Base-by-base conservation (phyloP, 1,284 basidiomycete genomes). In the Volvariella volvacea region DNA sequence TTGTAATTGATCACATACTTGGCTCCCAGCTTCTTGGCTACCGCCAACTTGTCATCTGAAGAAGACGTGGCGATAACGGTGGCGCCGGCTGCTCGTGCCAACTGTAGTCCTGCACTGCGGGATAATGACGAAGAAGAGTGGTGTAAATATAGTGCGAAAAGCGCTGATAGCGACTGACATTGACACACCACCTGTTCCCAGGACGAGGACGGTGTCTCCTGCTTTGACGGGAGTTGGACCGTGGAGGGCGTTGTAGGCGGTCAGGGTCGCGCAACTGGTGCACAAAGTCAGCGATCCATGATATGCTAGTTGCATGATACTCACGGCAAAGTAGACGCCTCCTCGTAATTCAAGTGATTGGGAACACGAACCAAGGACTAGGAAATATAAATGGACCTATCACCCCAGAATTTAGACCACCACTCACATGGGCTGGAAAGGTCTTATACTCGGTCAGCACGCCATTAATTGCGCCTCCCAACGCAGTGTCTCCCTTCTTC, bases 101-200 rank as follows among this genome's bases (percentile, higher is more conserved):
- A 62, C 56, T 81, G 78, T 1, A 73, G 53, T 20, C 60, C 73
- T 52, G 74, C 71, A 20, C 71, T 74, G 41, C 3, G n/a, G 25
- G 6, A 6, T 12, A 2, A 1, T 31, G 38, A 22, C 44, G 48
- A 31, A 44, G 40, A 17, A 17, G 47, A n/a, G 16, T 16, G 17
- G 4, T 17, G 21, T 21, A 28, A 21, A 21, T 21, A 21, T 28
- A 4, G 25, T 12, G 25, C 9, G 15, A 42, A 20, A 28, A 12
- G 12, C 25, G 25, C 25, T 28, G 12, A 28, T 28, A 28, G 25
- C 12, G 40, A 55, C 66, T 31, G 46, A 73, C 71, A 74, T 68
- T 2, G 74, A 77, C 12, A 80, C 78, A 31, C 78, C 78, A 3
- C 78, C 80, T 0, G 76, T 80, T 4, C 78, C 78, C 16, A 74